phyloP scores from a whole-genome alignment of 2,329 filamentous ascomycete species.

The Hypomyces perniciosus region DNA sequence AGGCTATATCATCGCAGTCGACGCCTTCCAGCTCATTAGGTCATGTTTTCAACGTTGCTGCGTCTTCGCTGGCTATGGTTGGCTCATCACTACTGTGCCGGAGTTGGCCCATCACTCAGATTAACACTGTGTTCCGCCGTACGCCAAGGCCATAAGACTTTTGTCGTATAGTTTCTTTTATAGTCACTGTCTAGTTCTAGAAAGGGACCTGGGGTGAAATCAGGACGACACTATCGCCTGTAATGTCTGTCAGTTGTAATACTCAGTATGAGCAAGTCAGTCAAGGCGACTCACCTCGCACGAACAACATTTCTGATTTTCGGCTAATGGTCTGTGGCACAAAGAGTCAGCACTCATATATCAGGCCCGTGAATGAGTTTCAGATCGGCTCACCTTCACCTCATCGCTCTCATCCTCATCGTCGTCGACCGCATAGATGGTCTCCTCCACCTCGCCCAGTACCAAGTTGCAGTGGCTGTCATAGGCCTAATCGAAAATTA shows the following conservation, averaged over 20 bases:
- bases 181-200: constrained; percentile 19
- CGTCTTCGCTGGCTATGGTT: too few relatives aligned
- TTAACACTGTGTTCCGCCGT: not conserved
- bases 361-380: not conserved
- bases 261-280: not conserved
- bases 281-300: constrained; percentile 64
- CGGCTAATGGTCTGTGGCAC: constrained; percentile 77
- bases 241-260: constrained; percentile 18
- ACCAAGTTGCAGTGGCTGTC: constrained; percentile 98
- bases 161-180: not conserved
- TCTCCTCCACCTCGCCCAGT: constrained; percentile 93
- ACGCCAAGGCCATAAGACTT: too few relatives aligned
- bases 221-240: constrained; percentile 67
- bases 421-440: constrained; percentile 88
- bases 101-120: not conserved
- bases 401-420: constrained; percentile 73
- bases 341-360: constrained; percentile 11
- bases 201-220: constrained; percentile 57
- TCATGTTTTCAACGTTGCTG: too few relatives aligned
- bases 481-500: constrained; percentile 64
- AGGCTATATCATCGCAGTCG: too few relatives aligned
- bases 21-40: too few relatives aligned
- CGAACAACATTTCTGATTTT: constrained; percentile 98
- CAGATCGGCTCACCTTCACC: constrained; percentile 51
- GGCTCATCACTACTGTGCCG: too few relatives aligned